Evolutionary conservation across 768 basidiomycete species (phyloP), one percentile per base, ranked within the genome.

Genomic region (Pulveroboletus ravenelii): DNA sequence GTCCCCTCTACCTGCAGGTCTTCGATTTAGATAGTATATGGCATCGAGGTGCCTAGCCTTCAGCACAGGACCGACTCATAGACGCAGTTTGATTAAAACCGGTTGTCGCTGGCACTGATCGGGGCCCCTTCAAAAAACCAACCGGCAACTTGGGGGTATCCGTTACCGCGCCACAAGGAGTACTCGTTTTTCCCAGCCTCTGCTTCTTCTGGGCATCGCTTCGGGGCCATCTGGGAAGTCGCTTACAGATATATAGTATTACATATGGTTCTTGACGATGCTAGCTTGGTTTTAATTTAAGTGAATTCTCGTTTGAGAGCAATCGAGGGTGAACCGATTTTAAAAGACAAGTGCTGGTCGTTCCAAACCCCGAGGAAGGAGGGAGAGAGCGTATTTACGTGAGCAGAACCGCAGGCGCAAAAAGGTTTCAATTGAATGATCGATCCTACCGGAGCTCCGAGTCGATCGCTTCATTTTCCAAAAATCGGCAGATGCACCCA

Each of bases 251-350:
- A 14, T 40, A 27, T 25, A 20, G 12, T 27, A 20, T 55, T 51
- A 44, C 53, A 45, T 44, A 49, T 10, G 9, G 5, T 29, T 25
- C 25, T 41, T 27, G 18, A 52, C 35, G 41, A 41, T 51, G 45
- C 44, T 49, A 40, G 47, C 47, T 27, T 50, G 54, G 34, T 38
- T n/a, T 39, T 46, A 48, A 36, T 44, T n/a, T n/a, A n/a, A n/a
- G 13, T 18, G 23, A 23, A 37, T 35, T 23, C 40, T 23, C 41
- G 12, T 13, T 30, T n/a, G 35, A 36, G 10, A 25, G 18, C 35
- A 40, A 38, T 47, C 41, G 40, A 37, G 41, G 44, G 45, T 32
- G 25, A 23, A 32, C 48, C 9, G 10, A 34, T 18, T 32, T 20
- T 17, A 45, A 31, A 39, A 23, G 44, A 42, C 39, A 39, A 27